Evolutionary conservation across 2,329 filamentous ascomycete species (phyloP), one percentile per base, ranked within the genome.

Genomic region (Plenodomus lindquistii): DNA sequence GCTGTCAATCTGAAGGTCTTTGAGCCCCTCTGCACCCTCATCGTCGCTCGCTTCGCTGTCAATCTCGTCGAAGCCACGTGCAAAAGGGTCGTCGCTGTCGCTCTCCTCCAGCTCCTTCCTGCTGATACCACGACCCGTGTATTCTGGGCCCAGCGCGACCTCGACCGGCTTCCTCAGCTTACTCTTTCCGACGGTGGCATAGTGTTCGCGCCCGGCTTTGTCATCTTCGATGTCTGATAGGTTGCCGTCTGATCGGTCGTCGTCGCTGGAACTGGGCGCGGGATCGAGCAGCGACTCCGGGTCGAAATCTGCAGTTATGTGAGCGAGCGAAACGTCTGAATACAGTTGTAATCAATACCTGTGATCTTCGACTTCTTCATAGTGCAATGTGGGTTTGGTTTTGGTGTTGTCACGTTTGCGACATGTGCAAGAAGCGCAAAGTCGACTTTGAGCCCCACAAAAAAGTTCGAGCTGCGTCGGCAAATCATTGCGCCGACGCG

Each of bases 151-250:
- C 1, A 97, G 78, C 0, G 83, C 75, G 16, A 86, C 74, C 19
- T 81, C 80, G 27, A 90, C 85, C 48, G 85, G 85, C 66, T 89
- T 86, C 56, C 91, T 85, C 59, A 97, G 77, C 69, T 89, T 93
- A 75, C 88, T 94, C 78, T 92, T 94, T 80, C 86, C 88, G 24
- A 96, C 89, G 43, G 81, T 74, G 37, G 88, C 82, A 68, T 97
- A 97, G 70, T 97, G 93, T 63, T 96, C 93, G 24, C 92, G 88
- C 17, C 88, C 91, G 10, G 80, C 79, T 51, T 82, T 74, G 10
- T 69, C 77, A 59, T 80, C 72, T 43, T 65, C 35, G 60, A 71
- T 47, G 18, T 72, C 73, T 15, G 65, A 68, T 11, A 54, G 13
- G 4, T 72, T 79, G 37, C 79, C 83, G 42, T 77, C 81, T 13